These are phyloP conservation scores for Mycena olivaceomarginata DNA, from an alignment of 768 basidiomycete species.

Conservation along the genomic window DNA sequence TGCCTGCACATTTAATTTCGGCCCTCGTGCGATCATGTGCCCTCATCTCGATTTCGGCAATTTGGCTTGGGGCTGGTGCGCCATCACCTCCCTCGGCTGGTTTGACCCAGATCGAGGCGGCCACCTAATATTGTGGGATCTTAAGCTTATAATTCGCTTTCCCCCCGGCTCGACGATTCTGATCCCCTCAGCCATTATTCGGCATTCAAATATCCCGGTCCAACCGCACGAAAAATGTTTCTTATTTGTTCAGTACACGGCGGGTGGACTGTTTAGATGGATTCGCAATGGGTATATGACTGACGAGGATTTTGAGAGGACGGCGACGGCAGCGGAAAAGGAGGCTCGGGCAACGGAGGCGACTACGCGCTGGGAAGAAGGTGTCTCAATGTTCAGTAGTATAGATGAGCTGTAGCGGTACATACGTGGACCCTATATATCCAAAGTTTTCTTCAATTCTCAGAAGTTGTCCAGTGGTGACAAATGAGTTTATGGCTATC, in stretches of 20 bases:
- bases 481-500: not conserved
- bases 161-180: not conserved
- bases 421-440: not conserved
- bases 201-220: not conserved
- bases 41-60: not conserved
- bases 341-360: not conserved
- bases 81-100: not conserved
- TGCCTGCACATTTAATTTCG: not conserved
- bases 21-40: not conserved
- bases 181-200: not conserved
- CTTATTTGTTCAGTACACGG: not conserved
- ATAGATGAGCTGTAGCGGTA: no score
- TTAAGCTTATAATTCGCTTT: not conserved
- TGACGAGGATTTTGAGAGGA: not conserved
- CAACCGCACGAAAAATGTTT: not conserved
- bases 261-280: not conserved
- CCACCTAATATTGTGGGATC: not conserved
- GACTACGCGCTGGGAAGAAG: not conserved
- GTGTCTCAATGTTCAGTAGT: not conserved
- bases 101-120: not conserved
- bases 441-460: not conserved
- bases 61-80: not conserved
- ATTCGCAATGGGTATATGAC: not conserved
- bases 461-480: not conserved
- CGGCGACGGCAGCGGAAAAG: not conserved